These are phyloP conservation scores for Fraxinus baroniana DNA, from an alignment of 305 asterid species.

Conservation along the genomic window DNA sequence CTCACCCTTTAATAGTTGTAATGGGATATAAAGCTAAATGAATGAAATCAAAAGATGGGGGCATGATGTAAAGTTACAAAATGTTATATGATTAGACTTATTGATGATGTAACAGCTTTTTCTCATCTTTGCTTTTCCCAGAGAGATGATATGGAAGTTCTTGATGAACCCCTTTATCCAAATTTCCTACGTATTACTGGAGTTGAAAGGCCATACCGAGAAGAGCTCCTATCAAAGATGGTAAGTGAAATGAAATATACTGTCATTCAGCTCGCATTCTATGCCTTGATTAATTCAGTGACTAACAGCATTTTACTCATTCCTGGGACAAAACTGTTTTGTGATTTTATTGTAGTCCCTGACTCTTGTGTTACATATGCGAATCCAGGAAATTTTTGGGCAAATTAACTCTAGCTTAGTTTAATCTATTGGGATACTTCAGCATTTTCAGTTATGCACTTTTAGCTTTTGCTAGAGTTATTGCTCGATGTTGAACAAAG, in stretches of 20 bases:
- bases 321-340: not conserved
- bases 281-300: not conserved
- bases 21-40: not conserved
- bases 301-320: not conserved
- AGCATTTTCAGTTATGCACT: not conserved
- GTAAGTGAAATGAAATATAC: constrained; percentile 22
- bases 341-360: constrained; percentile 1
- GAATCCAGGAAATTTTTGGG: not conserved
- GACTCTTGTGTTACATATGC: not conserved
- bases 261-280: not conserved
- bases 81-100: not conserved
- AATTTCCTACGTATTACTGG: constrained; percentile 56
- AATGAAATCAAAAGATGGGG: not conserved
- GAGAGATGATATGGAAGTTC: constrained; percentile 85
- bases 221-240: constrained; percentile 52
- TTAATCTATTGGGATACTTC: not conserved
- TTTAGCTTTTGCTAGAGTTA: not conserved
- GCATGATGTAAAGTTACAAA: not conserved
- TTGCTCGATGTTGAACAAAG: not conserved
- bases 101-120: not conserved
- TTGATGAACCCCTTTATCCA: constrained; percentile 85
- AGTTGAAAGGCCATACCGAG: constrained; percentile 68
- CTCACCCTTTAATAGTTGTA: not conserved
- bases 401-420: not conserved
- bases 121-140: constrained; percentile 29